These are phyloP conservation scores for Serpula lacrymans DNA, from an alignment of 768 basidiomycete genomes.

Conservation along the genomic window DNA sequence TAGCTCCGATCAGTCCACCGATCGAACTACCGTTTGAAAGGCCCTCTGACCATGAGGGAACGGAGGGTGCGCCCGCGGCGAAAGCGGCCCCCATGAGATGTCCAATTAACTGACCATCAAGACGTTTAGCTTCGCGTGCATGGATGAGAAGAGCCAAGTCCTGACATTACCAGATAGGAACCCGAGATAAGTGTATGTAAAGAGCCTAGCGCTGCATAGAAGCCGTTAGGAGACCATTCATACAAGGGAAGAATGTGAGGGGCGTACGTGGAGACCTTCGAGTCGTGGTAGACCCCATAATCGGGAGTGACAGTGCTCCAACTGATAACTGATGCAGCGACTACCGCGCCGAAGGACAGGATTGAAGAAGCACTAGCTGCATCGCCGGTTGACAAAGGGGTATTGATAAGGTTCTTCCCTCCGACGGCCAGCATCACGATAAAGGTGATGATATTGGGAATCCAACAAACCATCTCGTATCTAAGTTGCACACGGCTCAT, in stretches of 20 bases:
- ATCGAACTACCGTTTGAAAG: slow-evolving; percentile 49
- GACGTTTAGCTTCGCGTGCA: slow-evolving; percentile 7
- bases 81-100: slow-evolving; percentile 60
- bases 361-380: slow-evolving; percentile 28
- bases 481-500: no score
- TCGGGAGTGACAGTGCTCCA: slow-evolving; percentile 44
- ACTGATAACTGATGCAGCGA: slow-evolving; percentile 36
- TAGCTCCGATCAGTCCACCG: slow-evolving; percentile 53
- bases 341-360: slow-evolving; percentile 35
- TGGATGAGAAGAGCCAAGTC: slow-evolving; percentile 17
- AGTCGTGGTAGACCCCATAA: slow-evolving; percentile 43
- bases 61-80: slow-evolving; percentile 43
- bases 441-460: slow-evolving; percentile 65
- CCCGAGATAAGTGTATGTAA: slow-evolving; percentile 55
- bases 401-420: slow-evolving; percentile 52
- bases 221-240: not conserved
- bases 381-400: no score
- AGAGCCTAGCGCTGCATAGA: slow-evolving; percentile 47
- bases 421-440: slow-evolving; percentile 60
- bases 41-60: slow-evolving; percentile 48
- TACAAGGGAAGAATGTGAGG: not conserved
- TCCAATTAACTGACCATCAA: slow-evolving; percentile 26
- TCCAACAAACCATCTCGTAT: slow-evolving; percentile 68
- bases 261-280: slow-evolving; percentile 49
- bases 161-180: slow-evolving; percentile 52